These are phyloP conservation scores for Cladosporium sp. DNA, from an alignment of 2,329 filamentous ascomycete species.

Conservation along the genomic window DNA sequence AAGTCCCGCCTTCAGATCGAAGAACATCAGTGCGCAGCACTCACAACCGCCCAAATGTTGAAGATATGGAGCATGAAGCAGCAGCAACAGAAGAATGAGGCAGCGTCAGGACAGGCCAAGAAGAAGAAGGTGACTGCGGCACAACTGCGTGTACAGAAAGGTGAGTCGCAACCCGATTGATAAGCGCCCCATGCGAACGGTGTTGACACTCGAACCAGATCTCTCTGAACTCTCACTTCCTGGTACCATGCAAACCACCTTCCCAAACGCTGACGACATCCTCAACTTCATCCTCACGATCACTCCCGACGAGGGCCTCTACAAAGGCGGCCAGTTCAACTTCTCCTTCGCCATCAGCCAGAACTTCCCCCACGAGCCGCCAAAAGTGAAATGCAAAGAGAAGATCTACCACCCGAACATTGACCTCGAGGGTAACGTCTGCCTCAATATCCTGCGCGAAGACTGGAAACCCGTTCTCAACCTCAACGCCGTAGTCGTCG, in stretches of 20 bases:
- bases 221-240: slow-evolving; percentile 76
- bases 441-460: slow-evolving; percentile 92
- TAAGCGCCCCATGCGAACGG: background rate
- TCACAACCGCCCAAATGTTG: slow-evolving; percentile 65
- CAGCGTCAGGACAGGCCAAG: slow-evolving; percentile 68
- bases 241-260: slow-evolving; percentile 74
- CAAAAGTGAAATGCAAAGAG: slow-evolving; percentile 93
- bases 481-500: slow-evolving; percentile 92
- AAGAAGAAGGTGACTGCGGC: slow-evolving; percentile 99
- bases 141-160: slow-evolving; percentile 92
- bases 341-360: slow-evolving; percentile 92
- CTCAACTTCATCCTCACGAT: slow-evolving; percentile 79
- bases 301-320: slow-evolving; percentile 81
- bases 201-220: slow-evolving; percentile 48
- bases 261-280: slow-evolving; percentile 79
- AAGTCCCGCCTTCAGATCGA: slow-evolving; percentile 3
- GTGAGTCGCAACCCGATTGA: slow-evolving; percentile 44
- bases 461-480: slow-evolving; percentile 99
- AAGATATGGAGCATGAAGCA: slow-evolving; percentile 99
- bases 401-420: slow-evolving; percentile 99
- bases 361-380: slow-evolving; percentile 94
- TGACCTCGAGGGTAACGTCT: slow-evolving; percentile 95
- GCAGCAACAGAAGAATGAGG: slow-evolving; percentile 91
- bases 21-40: slow-evolving; percentile 3
- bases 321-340: slow-evolving; percentile 80